phyloP scores from a whole-genome alignment of 768 basidiomycete genomes.

The Xanthoconium purpureum region DNA sequence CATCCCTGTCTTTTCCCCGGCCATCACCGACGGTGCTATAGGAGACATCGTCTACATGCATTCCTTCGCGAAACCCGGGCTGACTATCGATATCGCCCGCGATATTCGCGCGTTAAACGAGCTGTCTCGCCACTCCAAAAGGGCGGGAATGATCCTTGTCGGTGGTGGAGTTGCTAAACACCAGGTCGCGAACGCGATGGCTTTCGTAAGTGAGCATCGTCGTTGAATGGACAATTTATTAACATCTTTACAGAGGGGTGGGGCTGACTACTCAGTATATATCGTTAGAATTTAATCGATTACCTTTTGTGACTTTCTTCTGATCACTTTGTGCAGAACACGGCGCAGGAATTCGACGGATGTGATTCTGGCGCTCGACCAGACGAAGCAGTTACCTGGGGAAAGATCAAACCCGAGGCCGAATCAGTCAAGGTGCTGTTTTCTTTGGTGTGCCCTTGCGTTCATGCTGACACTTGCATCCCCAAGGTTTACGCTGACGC shows the following conservation, averaged over 20 bases:
- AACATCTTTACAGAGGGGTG: slow-evolving; percentile 68
- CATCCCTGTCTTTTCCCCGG: slow-evolving; percentile 98
- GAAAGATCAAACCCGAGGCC: slow-evolving; percentile 87
- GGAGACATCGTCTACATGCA: slow-evolving; percentile 99
- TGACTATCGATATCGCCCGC: slow-evolving; percentile 89
- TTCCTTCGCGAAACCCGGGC: slow-evolving; percentile 81
- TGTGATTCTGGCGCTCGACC: slow-evolving; percentile 96
- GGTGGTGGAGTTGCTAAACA: slow-evolving; percentile 99
- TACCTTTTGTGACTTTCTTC: neutral
- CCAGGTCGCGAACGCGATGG: slow-evolving; percentile 98
- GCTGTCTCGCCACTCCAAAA: slow-evolving; percentile 76
- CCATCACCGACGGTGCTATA: slow-evolving; percentile 94
- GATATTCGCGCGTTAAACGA: slow-evolving; percentile 94
- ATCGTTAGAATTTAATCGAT: slow-evolving; percentile 53
- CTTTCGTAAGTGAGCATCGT: slow-evolving; percentile 63
- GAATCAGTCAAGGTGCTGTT: slow-evolving; percentile 72
- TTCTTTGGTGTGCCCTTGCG: neutral
- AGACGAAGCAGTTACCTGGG: slow-evolving; percentile 98
- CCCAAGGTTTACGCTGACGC: slow-evolving; percentile 84
- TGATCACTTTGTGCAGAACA: slow-evolving; percentile 57
- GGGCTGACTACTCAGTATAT: slow-evolving; percentile 95
- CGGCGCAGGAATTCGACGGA: slow-evolving; percentile 98
- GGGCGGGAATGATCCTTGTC: slow-evolving; percentile 98
- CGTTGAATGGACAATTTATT: neutral
- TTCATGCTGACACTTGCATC: slow-evolving; percentile 2